A percentile compares a stretch with the other conserved stretches of the same genome.
Evolutionary conservation across 176 grass and related monocot species (phyloP).

Genomic region (Poa pratensis): DNA sequence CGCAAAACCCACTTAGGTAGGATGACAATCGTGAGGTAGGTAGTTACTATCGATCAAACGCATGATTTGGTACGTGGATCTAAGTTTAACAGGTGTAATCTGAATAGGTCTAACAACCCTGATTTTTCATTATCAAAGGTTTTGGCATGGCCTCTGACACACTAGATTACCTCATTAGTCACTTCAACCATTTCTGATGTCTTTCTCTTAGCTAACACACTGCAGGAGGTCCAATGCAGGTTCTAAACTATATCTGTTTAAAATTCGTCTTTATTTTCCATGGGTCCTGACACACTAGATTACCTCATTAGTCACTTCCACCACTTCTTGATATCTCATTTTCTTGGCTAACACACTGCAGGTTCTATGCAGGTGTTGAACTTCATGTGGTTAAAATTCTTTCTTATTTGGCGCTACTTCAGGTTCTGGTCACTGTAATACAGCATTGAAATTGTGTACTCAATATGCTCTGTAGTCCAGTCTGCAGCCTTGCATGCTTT

Average conservation of each 20-base stretch:
- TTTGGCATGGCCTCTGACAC: background rate
- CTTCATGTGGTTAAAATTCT: constrained; percentile 99
- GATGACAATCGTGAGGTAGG: no score
- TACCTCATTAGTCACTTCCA: background rate
- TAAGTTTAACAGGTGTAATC: background rate
- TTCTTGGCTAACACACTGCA: constrained; percentile 14
- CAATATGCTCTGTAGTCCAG: background rate
- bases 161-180: background rate
- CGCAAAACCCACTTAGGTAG: no score
- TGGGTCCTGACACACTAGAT: no score
- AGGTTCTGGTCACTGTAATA: constrained; percentile 92
- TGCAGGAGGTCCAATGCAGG: no score
- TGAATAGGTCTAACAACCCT: background rate
- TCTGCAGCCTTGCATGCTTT: background rate
- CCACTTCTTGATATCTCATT: constrained; percentile 9
- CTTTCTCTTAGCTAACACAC: no score
- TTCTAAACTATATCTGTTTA: no score
- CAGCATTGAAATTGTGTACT: constrained; percentile 4
- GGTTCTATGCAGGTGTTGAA: constrained; percentile 71
- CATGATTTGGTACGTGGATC: background rate
- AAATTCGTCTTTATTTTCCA: no score
- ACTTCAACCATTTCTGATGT: no score
- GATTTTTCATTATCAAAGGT: background rate
- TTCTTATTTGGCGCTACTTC: constrained; percentile 99
- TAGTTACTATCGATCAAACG: no score